Conservation (phyloP, 129 eudicot species). For the Pittosporum tobira region DNA sequence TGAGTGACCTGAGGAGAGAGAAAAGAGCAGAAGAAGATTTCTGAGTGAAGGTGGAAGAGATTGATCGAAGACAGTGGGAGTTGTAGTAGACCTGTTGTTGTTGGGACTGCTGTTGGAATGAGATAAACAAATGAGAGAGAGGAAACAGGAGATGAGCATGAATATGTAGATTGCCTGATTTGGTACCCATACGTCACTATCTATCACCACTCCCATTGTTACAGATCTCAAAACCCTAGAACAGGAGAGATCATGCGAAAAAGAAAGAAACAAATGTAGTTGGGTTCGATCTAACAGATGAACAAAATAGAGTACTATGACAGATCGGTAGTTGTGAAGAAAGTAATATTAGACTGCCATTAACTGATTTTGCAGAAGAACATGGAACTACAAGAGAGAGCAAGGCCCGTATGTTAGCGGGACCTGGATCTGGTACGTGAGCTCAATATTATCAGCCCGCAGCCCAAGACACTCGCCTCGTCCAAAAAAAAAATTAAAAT, state of each 20-base stretch:
- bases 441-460: too few species aligned
- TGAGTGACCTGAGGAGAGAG: conserved; percentile 56
- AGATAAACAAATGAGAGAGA: conserved; percentile 57
- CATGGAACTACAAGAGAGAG: too few species aligned
- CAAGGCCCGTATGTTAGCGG: too few species aligned
- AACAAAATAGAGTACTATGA: background rate
- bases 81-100: conserved; percentile 12
- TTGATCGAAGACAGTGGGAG: conserved; percentile 47
- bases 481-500: too few species aligned
- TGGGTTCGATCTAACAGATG: conserved; percentile 3
- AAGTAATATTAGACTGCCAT: too few species aligned
- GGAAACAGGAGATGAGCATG: conserved; percentile 48
- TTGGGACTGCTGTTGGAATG: conserved; percentile 15
- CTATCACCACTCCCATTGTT: conserved; percentile 68
- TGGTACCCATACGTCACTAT: conserved; percentile 64
- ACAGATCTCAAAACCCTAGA: conserved; percentile 7
- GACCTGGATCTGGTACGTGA: too few species aligned
- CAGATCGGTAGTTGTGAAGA: too few species aligned
- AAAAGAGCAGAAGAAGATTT: conserved; percentile 44
- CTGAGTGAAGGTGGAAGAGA: conserved; percentile 44
- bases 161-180: conserved; percentile 35
- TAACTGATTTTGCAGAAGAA: too few species aligned
- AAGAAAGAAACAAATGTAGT: background rate
- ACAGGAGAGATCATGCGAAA: background rate
- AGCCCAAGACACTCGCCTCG: too few species aligned